Percentiles rank a stretch among this genome's conserved stretches.
These are phyloP conservation scores for Rutstroemia sp. DNA, from an alignment of 2,329 filamentous ascomycete species.

Conservation along the genomic window DNA sequence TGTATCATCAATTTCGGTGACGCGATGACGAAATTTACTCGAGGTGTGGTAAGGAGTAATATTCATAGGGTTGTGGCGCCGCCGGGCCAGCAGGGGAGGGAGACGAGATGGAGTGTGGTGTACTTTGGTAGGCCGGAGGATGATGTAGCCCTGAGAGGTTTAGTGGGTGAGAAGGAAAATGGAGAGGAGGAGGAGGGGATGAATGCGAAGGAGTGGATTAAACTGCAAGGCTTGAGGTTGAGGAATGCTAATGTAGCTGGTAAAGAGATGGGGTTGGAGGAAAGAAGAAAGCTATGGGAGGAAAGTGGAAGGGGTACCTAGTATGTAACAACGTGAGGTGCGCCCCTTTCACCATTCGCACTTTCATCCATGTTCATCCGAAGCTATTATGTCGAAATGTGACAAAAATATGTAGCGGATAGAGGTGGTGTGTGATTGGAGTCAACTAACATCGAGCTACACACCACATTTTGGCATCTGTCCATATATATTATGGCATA, in stretches of 20 bases:
- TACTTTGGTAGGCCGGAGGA: slow-evolving; percentile 32
- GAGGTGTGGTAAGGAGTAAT: slow-evolving; percentile 28
- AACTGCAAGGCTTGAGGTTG: slow-evolving; percentile 19
- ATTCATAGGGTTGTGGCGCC: slow-evolving; percentile 31
- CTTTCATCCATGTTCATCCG: no score
- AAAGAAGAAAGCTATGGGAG: slow-evolving; percentile 18
- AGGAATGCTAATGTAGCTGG: slow-evolving; percentile 1
- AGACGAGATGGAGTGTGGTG: slow-evolving; percentile 42
- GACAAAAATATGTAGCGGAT: no score
- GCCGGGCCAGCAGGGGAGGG: slow-evolving; percentile 22
- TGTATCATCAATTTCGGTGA: slow-evolving; percentile 34
- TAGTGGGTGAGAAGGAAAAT: no score
- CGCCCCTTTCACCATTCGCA: no score
- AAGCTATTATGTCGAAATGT: no score
- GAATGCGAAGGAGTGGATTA: slow-evolving; percentile 22
- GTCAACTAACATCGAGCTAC: no score
- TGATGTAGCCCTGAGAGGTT: no score
- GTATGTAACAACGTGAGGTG: no score
- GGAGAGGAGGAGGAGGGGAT: slow-evolving; percentile 14
- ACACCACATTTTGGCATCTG: no score
- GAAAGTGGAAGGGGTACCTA: slow-evolving; percentile 14
- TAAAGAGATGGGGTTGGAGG: slow-evolving; percentile 11
- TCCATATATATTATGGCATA: no score
- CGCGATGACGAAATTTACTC: slow-evolving; percentile 31
- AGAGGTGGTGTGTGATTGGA: no score